Evolutionary conservation across 1,139 yeast genomes (phyloP), one percentile per base, ranked within the genome.

Genomic region (Hyphopichia khmerensis): DNA sequence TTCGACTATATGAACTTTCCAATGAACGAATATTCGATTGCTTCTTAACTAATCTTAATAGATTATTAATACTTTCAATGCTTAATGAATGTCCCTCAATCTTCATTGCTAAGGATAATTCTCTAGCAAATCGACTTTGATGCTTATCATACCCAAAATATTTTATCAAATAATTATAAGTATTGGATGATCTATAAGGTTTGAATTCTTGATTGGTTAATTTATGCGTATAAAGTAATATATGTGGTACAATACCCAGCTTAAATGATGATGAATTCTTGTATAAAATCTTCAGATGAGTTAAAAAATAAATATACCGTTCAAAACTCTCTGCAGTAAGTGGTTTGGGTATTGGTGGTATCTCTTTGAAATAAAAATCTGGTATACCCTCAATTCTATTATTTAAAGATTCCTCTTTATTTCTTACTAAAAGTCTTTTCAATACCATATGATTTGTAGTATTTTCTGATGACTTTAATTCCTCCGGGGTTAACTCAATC

Each of bases 101-200:
- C 33, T 64, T 60, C 77, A 73, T 71, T 33, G 69, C 73, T 33
- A 73, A 51, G 11, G 72, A 52, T 15, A 73, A 47, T 44, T 69
- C 72, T 26, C 77, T 49, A 3, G 77, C 74, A 55, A 73, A 72
- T 21, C 69, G 56, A 40, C 67, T 67, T 52, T 73, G 78, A 48
- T 70, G 64, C 49, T 73, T 72, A 42, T 60, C 66, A 45, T 46
- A 60, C 4, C 78, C 79, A 53, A 71, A 74, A 51, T 58, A 74
- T 39, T 69, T 60, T 42, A 74, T 72, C 30, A 74, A 57, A 43
- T 64, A 62, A 50, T 73, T 74, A 49, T 62, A 74, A 0, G 78
- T 69, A 14, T 65, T 61, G 2, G 61, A 67, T 13, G 70, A 65
- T 33, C 78, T 51, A 43, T 45, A 61, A 1, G 55, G 55, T 42